Conservation (phyloP, 2,329 filamentous ascomycete genomes). For the Aspergillus caelatus region DNA sequence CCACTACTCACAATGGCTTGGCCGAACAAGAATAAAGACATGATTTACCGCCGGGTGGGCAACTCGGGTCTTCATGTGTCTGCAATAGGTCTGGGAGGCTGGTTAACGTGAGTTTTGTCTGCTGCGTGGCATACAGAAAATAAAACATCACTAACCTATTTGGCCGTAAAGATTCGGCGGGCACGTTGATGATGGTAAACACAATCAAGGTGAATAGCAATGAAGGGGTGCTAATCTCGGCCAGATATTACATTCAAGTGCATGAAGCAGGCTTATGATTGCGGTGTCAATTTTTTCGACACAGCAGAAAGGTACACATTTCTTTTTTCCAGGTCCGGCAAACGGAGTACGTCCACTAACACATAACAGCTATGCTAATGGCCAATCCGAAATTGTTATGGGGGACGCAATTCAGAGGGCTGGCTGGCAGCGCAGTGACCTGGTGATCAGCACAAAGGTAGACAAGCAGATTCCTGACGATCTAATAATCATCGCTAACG, state of each 20-base stretch:
- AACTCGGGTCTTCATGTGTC: conserved; percentile 74
- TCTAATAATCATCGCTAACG: neutral
- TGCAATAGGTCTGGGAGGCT: conserved; percentile 65
- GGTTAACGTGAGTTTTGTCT: conserved; percentile 34
- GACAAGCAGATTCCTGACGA: neutral
- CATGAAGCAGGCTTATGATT: conserved; percentile 58
- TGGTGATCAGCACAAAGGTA: conserved; percentile 41
- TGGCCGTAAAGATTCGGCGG: conserved; percentile 57
- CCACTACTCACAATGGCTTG: conserved; percentile 21
- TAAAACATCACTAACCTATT: neutral
- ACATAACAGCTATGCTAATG: conserved; percentile 48
- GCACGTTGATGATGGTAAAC: conserved; percentile 65
- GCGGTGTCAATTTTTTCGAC: conserved; percentile 62
- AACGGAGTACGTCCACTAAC: neutral
- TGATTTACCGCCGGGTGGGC: conserved; percentile 73
- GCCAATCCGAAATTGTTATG: conserved; percentile 58
- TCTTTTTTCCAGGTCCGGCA: neutral
- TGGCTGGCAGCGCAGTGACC: conserved; percentile 60
- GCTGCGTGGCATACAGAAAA: neutral
- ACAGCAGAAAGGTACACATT: conserved; percentile 51
- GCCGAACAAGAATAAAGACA: conserved; percentile 44
- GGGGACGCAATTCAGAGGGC: conserved; percentile 59
- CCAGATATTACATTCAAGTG: conserved; percentile 35
- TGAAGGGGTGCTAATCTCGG: neutral
- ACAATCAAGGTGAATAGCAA: neutral